Conservation (phyloP, 148 eudicot genomes). For the Rhododendron ferrugineum region DNA sequence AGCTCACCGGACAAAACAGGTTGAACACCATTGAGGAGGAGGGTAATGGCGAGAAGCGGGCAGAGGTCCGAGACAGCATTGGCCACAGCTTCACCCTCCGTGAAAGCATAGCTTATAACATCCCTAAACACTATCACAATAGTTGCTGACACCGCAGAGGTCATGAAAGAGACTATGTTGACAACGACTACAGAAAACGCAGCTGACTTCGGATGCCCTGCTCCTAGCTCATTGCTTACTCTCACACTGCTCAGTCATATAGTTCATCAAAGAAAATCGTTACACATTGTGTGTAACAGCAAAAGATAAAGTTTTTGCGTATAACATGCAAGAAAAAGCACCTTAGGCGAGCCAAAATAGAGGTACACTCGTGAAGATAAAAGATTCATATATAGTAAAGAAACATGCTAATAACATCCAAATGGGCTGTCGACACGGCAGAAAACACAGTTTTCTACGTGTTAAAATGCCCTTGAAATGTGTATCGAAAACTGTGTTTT, state of each 20-base stretch:
- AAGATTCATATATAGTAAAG: too few species aligned
- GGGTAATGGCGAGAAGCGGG: background rate
- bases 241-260: background rate
- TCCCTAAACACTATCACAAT: conserved; percentile 15
- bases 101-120: conserved; percentile 28
- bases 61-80: conserved; percentile 14
- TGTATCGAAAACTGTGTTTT: too few species aligned
- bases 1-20: conserved; percentile 29
- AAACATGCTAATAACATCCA: too few species aligned
- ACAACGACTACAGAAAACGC: conserved; percentile 20
- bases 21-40: background rate
- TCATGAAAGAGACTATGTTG: conserved; percentile 15
- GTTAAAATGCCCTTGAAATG: too few species aligned
- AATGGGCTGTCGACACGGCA: too few species aligned
- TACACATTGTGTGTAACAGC: background rate
- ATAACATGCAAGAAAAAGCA: background rate
- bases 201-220: background rate
- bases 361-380: too few species aligned
- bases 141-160: conserved; percentile 4
- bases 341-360: background rate
- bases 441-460: too few species aligned
- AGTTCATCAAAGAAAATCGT: background rate
- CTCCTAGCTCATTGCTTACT: background rate
- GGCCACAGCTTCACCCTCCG: conserved; percentile 26
- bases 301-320: too few species aligned